A percentile compares a stretch with the other conserved stretches of the same genome.
phyloP scores from a whole-genome alignment of 495 filamentous ascomycete genomes.

The Daldinia bambusicola region DNA sequence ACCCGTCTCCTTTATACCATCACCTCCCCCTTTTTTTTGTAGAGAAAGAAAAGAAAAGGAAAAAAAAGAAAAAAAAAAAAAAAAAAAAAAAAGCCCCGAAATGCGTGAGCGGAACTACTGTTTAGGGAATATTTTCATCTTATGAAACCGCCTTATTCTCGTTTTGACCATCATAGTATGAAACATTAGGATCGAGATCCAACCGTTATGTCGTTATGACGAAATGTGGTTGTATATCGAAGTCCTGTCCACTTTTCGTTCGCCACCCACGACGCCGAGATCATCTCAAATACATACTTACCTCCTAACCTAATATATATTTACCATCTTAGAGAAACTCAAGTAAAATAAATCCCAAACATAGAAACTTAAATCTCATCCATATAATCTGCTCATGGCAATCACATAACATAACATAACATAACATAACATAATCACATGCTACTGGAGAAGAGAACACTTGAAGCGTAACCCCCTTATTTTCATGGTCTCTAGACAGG shows the following conservation, averaged over 20 bases:
- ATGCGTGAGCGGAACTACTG: background rate
- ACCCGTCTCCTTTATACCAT: too few relatives aligned
- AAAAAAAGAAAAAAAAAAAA: too few relatives aligned
- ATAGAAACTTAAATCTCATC: background rate
- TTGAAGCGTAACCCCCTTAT: background rate
- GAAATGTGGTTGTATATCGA: constrained; percentile 17
- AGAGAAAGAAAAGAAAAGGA: too few relatives aligned
- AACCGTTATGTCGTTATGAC: constrained; percentile 12
- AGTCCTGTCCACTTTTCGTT: constrained; percentile 2
- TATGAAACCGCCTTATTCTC: constrained; percentile 4
- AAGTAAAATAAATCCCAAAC: background rate
- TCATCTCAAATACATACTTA: background rate
- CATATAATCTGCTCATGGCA: background rate
- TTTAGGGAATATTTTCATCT: background rate
- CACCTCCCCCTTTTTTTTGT: too few relatives aligned
- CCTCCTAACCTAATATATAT: background rate
- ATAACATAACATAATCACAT: background rate
- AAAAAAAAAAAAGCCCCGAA: too few relatives aligned
- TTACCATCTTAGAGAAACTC: background rate
- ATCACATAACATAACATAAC: background rate
- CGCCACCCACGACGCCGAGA: background rate
- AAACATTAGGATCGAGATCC: background rate
- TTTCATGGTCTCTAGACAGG: too few relatives aligned
- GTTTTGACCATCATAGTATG: constrained; percentile 3
- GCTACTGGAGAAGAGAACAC: too few relatives aligned